Percentiles rank a stretch among this genome's conserved stretches.
Conservation (phyloP, 1,139 yeast genomes). For the Geotrichum candidum region DNA sequence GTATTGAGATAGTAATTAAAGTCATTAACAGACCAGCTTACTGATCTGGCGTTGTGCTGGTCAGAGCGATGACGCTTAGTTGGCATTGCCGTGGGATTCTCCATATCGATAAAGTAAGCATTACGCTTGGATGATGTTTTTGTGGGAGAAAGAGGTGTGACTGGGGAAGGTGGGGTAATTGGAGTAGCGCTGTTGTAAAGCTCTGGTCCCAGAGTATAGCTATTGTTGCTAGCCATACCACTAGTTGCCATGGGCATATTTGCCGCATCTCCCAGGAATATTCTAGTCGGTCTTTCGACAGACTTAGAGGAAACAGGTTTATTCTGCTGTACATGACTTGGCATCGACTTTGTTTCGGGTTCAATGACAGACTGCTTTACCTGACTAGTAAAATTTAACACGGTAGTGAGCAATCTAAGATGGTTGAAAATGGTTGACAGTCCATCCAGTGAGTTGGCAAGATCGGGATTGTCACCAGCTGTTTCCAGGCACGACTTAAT, state of each 20-base stretch:
- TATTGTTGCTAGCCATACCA: neutral
- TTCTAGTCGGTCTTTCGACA: neutral
- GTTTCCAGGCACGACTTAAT: neutral
- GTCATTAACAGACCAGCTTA: neutral
- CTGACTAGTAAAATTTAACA: slow-evolving; percentile 12
- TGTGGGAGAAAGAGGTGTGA: neutral
- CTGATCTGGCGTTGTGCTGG: neutral
- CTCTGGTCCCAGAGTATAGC: neutral
- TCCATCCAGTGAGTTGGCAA: neutral
- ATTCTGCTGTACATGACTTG: neutral
- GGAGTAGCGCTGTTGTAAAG: neutral
- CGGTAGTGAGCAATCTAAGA: slow-evolving; percentile 4
- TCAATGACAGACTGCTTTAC: neutral
- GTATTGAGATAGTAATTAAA: neutral
- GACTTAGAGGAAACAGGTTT: neutral
- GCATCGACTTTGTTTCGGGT: neutral
- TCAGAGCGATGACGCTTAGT: neutral
- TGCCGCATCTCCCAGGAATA: neutral
- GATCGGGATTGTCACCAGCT: neutral
- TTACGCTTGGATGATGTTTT: neutral
- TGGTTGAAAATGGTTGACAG: slow-evolving; percentile 8
- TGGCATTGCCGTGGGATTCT: neutral
- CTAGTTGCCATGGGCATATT: neutral
- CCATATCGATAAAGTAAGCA: neutral
- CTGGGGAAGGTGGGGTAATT: neutral